These are phyloP conservation scores for Colletotrichum nymphaeae DNA, from an alignment of 2,329 filamentous ascomycete species.

Conservation along the genomic window DNA sequence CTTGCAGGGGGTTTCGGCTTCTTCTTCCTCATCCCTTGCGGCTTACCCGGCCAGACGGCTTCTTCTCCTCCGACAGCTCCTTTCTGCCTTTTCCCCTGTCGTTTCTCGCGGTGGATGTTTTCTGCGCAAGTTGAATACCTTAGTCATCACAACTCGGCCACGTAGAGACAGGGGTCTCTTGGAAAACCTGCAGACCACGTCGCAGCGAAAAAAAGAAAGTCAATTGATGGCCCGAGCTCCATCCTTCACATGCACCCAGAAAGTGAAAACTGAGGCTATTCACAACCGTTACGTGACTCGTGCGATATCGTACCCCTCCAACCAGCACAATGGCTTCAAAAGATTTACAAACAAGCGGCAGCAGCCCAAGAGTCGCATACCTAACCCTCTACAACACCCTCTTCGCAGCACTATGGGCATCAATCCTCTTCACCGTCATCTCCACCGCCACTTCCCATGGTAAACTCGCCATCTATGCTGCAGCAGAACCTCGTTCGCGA, in stretches of 20 bases:
- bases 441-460: no score
- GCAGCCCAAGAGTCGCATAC: conserved; percentile 61
- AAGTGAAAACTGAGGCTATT: neutral
- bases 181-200: no score
- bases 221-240: neutral
- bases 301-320: neutral
- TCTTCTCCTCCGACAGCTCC: neutral
- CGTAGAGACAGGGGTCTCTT: no score
- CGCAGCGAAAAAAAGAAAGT: neutral
- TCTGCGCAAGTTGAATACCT: no score
- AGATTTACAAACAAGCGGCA: neutral
- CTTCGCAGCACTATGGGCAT: conserved; percentile 81
- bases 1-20: conserved; percentile 32
- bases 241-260: neutral
- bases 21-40: neutral
- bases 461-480: conserved; percentile 64
- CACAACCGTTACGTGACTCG: neutral
- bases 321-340: neutral
- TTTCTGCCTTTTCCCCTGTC: neutral
- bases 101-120: neutral
- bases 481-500: conserved; percentile 74
- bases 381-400: conserved; percentile 87
- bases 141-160: neutral
- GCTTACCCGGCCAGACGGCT: conserved; percentile 13
- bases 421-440: conserved; percentile 75